Evolutionary conservation across 768 basidiomycete genomes (phyloP), one percentile per base, ranked within the genome.

Genomic region (Chalciporus chontae): DNA sequence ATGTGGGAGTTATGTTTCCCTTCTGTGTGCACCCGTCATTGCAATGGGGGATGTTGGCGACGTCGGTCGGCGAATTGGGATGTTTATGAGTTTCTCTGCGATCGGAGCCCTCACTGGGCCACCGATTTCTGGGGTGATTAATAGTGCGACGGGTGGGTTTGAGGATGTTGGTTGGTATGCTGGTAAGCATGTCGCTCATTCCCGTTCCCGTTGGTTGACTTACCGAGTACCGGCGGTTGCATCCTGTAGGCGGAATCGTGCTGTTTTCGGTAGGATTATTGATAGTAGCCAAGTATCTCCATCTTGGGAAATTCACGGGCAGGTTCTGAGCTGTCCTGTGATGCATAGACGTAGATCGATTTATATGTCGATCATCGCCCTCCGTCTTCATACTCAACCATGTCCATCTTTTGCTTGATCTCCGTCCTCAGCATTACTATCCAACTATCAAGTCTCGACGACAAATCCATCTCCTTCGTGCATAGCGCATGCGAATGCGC

Each of bases 111-210:
- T 89, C 3, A 75, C 73, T 0, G 87, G 87, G 0, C 84, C 85
- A 3, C 87, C 87, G 0, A 84, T 88, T 51, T 85, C 85, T 8
- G 87, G 87, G 1, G 82, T 82, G 0, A 85, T 90, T 55, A 74
- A 76, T 45, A 62, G 61, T 0, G 71, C 75, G 0, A 78, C 81
- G 2, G 77, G 75, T 3, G 73, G 74, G 0, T 90, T 64, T 31
- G 26, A 45, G 36, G 55, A 3, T 4, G 59, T 67, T 4, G 66
- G 70, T 6, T 68, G 55, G 49, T 84, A 77, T 52, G 80, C 80
- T 32, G 68, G 69, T 63, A 17, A 43, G 62, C 47, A 19, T 10
- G 10, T 31, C 10, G 45, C 40, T 29, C 11, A 18, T 15, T 40
- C 40, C 5, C 29, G 3, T 32, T 3, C 34, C 0, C 9, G 39